phyloP scores from a whole-genome alignment of 371 early-diverging fungal genomes.

The Nematocida sp. region DNA sequence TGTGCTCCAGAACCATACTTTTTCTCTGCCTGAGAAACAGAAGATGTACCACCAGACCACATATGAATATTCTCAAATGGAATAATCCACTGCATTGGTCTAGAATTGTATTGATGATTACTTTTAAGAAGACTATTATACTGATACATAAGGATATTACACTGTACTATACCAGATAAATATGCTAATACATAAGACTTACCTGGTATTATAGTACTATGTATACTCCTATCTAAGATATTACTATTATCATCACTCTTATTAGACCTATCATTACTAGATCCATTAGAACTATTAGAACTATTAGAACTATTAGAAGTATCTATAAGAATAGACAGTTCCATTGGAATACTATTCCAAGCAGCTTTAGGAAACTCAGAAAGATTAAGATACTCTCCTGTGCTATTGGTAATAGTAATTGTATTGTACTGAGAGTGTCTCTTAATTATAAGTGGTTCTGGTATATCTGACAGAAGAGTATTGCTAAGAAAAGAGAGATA shows the following conservation, averaged over 20 bases:
- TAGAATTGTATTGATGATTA: neutral
- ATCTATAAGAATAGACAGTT: no score
- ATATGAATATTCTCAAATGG: constrained; percentile 3
- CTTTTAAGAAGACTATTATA: constrained; percentile 7
- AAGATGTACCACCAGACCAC: constrained; percentile 28
- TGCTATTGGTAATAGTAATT: neutral
- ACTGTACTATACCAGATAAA: no score
- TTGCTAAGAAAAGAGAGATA: neutral
- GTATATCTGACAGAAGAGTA: neutral
- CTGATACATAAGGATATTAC: constrained; percentile 12
- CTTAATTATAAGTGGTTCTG: neutral
- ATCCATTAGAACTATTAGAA: no score
- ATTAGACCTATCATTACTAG: no score
- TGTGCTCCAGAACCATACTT: neutral
- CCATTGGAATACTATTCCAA: neutral
- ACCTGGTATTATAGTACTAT: no score
- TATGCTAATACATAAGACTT: no score
- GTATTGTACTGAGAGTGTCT: neutral
- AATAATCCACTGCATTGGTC: neutral
- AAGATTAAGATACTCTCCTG: neutral
- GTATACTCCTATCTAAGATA: no score
- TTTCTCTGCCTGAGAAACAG: neutral
- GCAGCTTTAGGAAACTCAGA: neutral
- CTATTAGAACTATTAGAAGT: no score
- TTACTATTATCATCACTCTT: no score